Evolutionary conservation across 441 rosid species (phyloP), one percentile per base, ranked within the genome.

Genomic region (Omphalea diandra): DNA sequence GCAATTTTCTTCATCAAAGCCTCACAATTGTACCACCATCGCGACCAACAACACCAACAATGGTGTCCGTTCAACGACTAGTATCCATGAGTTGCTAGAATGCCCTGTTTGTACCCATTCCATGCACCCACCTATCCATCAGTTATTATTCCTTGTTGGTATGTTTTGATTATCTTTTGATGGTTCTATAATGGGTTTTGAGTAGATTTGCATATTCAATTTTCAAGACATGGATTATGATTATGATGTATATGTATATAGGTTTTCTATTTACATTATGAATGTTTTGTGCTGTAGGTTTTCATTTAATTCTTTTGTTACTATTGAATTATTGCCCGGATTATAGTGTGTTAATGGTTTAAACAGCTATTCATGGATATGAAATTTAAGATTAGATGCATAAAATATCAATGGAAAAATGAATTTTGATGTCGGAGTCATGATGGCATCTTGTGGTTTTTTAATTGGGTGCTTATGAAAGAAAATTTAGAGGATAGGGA

Each of bases 41-140:
- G 74, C 69, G 65, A 82, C 58, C 65, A 24, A 66, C 67, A 67
- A 62, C 66, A 68, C 65, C 77, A 80, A 71, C 78, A 73, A 73
- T 68, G 71, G 78, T 4, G 66, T 80, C 38, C 90, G 87, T 4
- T 79, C 88, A 20, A 50, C 94, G 36, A 85, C 89, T 33, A 88
- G 94, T 77, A 92, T 90, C 70, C 90, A 87, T 61, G 97, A 90
- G 80, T 81, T 90, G 83, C 77, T 90, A 1, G 96, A 90, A 68
- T 90, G 96, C 73, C 96, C 96, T 40, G 91, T 90, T 68, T 90
- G 96, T 67, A 90, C 96, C 73, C 83, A 83, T 73, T 90, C 96
- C 29, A 88, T 90, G 97, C 86, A 90, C 67, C 97, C 97, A 36
- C 97, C 97, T 44, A 90, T 90, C 71, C 90, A 90, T 82, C 97